Conservation (phyloP, 1,284 basidiomycete genomes). For the Agroathelia rolfsii region DNA sequence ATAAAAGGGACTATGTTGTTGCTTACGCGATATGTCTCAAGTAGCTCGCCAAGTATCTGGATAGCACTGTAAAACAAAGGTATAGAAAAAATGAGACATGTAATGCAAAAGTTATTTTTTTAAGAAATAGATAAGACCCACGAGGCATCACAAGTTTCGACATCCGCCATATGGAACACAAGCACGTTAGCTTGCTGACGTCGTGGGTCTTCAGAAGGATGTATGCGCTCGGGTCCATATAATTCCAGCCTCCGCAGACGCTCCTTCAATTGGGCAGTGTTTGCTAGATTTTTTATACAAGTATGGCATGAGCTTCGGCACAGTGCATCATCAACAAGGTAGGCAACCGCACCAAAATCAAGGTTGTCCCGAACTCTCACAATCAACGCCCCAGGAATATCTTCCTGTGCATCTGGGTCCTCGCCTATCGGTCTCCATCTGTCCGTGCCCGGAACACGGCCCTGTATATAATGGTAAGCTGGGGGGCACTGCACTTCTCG, state of each 20-base stretch:
- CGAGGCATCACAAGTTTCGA: slow-evolving; percentile 80
- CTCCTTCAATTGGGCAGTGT: slow-evolving; percentile 87
- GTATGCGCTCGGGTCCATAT: slow-evolving; percentile 66
- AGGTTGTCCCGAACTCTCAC: slow-evolving; percentile 74
- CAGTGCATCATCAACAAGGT: slow-evolving; percentile 6
- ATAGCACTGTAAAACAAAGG: slow-evolving; percentile 45
- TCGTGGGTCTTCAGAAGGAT: slow-evolving; percentile 80
- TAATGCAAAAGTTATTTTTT: neutral
- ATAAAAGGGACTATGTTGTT: slow-evolving; percentile 1
- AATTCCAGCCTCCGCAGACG: slow-evolving; percentile 74
- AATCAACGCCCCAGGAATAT: slow-evolving; percentile 71
- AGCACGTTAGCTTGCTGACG: slow-evolving; percentile 68
- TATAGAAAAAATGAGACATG: slow-evolving; percentile 4
- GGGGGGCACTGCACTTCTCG: neutral
- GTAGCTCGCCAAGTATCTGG: slow-evolving; percentile 77
- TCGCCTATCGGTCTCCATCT: slow-evolving; percentile 77
- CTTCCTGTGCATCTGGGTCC: slow-evolving; percentile 66
- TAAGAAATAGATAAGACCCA: slow-evolving; percentile 28
- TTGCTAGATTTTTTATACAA: slow-evolving; percentile 42
- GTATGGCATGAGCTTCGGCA: no score
- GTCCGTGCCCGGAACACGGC: slow-evolving; percentile 73
- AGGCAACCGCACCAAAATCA: slow-evolving; percentile 54
- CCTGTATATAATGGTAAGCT: slow-evolving; percentile 28
- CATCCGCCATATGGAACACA: slow-evolving; percentile 85
- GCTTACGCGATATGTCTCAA: slow-evolving; percentile 63